Percentiles rank a stretch among this genome's conserved stretches.
These are phyloP conservation scores for Phyllosticta capitalensis DNA, from an alignment of 2,329 filamentous ascomycete species.

Conservation along the genomic window DNA sequence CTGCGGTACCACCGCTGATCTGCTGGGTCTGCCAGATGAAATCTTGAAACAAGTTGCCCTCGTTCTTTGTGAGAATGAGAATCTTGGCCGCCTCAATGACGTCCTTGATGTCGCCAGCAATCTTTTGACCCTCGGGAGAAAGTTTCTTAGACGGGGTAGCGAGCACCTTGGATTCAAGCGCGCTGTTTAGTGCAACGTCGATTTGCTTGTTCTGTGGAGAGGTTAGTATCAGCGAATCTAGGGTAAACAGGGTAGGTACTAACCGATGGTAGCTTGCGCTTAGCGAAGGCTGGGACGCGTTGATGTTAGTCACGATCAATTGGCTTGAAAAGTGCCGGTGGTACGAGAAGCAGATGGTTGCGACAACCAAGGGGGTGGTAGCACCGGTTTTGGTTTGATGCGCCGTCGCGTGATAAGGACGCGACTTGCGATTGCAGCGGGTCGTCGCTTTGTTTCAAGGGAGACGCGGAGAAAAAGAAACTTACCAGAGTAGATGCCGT, in stretches of 20 bases:
- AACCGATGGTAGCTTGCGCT: slow-evolving; percentile 85
- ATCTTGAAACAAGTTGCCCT: slow-evolving; percentile 88
- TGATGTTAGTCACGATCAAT: neutral
- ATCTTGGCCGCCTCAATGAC: slow-evolving; percentile 79
- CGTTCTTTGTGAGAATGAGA: slow-evolving; percentile 84
- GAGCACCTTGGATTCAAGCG: slow-evolving; percentile 62
- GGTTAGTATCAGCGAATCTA: slow-evolving; percentile 10
- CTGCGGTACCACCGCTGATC: slow-evolving; percentile 54
- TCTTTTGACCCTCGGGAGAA: slow-evolving; percentile 68
- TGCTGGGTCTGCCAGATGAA: slow-evolving; percentile 92
- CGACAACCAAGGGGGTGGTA: neutral
- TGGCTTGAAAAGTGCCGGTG: neutral
- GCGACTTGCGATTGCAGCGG: neutral
- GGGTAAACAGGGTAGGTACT: slow-evolving; percentile 23
- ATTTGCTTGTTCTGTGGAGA: slow-evolving; percentile 74
- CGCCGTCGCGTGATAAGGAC: neutral
- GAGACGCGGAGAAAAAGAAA: neutral
- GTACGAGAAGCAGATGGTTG: neutral
- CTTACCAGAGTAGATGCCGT: slow-evolving; percentile 69
- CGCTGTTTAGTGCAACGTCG: slow-evolving; percentile 86
- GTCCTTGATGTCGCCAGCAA: slow-evolving; percentile 67
- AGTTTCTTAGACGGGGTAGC: slow-evolving; percentile 64
- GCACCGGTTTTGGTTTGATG: neutral
- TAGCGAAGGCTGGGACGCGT: slow-evolving; percentile 56
- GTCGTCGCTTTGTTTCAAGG: neutral